These are phyloP conservation scores for Tetraselmis chui DNA, from an alignment of 139 green algal genomes.

Conservation along the genomic window DNA sequence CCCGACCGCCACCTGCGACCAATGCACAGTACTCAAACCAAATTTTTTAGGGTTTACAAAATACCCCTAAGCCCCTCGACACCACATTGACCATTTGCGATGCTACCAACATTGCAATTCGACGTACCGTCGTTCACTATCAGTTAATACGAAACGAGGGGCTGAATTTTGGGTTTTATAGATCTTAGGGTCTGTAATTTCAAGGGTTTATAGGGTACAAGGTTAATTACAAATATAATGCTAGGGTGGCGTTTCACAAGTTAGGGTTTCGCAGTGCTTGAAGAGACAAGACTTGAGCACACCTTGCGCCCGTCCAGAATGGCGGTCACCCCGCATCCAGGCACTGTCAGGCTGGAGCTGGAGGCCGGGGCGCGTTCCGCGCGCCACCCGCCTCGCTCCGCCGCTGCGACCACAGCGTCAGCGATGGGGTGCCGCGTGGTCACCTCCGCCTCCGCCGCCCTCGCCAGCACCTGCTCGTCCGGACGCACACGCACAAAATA, in stretches of 20 bases:
- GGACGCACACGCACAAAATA: neutral
- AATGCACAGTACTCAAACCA: no score
- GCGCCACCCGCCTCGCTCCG: neutral
- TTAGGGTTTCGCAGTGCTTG: neutral
- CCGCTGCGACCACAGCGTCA: constrained; percentile 56
- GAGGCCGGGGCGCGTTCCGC: neutral
- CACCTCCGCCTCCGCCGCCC: constrained; percentile 72
- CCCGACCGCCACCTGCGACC: constrained; percentile 60
- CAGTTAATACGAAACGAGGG: no score
- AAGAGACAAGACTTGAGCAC: constrained; percentile 2
- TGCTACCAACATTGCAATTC: no score
- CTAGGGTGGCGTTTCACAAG: no score
- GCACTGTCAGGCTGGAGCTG: constrained; percentile 3
- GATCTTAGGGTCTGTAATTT: no score
- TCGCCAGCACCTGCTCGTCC: constrained; percentile 35
- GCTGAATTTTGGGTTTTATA: no score
- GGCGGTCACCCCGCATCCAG: neutral
- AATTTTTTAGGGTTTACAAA: no score
- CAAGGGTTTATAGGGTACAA: no score
- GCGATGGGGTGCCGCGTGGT: constrained; percentile 78
- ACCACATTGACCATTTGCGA: no score
- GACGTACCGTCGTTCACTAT: no score
- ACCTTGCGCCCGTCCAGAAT: neutral
- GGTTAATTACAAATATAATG: no score
- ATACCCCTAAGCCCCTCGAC: no score